phyloP scores from a whole-genome alignment of 805 yeast species.

The Metschnikowia arizonensis region DNA sequence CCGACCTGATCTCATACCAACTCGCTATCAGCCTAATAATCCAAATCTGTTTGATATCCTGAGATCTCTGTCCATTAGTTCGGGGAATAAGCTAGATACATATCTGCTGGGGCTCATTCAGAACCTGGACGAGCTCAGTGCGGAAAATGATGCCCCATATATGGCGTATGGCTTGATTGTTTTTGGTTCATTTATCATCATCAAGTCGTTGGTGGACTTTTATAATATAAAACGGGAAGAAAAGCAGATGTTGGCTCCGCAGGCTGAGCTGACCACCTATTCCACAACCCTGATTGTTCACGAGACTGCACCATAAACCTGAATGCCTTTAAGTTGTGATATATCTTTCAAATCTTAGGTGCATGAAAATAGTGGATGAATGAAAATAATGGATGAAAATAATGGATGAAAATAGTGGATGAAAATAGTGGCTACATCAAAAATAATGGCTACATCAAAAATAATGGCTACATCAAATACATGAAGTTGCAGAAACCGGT shows the following conservation, averaged over 20 bases:
- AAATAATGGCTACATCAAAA: too few relatives aligned
- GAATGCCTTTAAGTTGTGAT: too few relatives aligned
- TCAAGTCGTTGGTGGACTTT: constrained; percentile 70
- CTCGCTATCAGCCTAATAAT: constrained; percentile 30
- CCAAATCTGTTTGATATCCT: constrained; percentile 33
- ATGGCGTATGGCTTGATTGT: constrained; percentile 61
- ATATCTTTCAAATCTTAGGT: too few relatives aligned
- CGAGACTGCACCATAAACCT: constrained; percentile 5
- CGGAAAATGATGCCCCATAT: constrained; percentile 34
- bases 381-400: too few relatives aligned
- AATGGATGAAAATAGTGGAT: too few relatives aligned
- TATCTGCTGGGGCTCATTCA: constrained; percentile 28
- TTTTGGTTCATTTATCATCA: constrained; percentile 61
- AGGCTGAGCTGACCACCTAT: constrained; percentile 13
- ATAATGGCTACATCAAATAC: too few relatives aligned
- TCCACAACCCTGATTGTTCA: constrained; percentile 13
- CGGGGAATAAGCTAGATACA: constrained; percentile 26
- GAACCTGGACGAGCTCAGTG: constrained; percentile 26
- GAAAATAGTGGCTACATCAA: too few relatives aligned
- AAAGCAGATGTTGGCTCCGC: constrained; percentile 50
- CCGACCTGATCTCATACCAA: constrained; percentile 31
- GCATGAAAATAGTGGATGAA: too few relatives aligned
- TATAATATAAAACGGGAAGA: constrained; percentile 76
- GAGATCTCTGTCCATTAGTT: constrained; percentile 23
- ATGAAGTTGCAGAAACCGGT: too few relatives aligned